These are phyloP conservation scores for Chlorella sp. DNA, from an alignment of 139 green algal genomes.

Conservation along the genomic window DNA sequence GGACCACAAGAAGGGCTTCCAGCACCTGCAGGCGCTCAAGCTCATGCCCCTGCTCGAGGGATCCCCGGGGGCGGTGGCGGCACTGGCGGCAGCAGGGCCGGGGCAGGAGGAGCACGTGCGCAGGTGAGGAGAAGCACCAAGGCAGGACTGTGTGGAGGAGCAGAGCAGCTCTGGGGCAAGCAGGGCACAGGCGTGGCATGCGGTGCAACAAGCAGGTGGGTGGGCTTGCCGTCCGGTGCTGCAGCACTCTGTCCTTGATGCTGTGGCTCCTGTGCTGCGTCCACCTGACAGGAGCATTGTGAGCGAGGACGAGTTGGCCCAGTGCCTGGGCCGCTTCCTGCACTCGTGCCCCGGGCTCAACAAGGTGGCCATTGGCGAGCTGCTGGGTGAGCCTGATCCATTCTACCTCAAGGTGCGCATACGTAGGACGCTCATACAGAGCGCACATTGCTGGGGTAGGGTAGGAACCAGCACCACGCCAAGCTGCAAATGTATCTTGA, in stretches of 20 bases:
- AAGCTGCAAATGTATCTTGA: too few species aligned
- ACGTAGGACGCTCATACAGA: too few species aligned
- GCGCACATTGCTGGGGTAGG: too few species aligned
- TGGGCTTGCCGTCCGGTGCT: too few species aligned
- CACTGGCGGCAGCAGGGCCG: neutral
- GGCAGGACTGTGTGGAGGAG: too few species aligned
- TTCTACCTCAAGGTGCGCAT: constrained; percentile 65
- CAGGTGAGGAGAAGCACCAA: too few species aligned
- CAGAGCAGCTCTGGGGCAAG: too few species aligned
- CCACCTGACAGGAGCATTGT: neutral
- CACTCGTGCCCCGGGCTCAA: constrained; percentile 76
- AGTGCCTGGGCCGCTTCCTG: constrained; percentile 78
- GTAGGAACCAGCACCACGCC: too few species aligned
- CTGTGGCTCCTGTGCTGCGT: too few species aligned
- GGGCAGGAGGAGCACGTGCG: neutral
- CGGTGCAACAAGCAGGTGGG: too few species aligned
- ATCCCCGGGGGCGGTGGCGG: neutral
- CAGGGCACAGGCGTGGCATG: too few species aligned
- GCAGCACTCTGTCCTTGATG: too few species aligned
- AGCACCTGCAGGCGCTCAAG: constrained; percentile 71
- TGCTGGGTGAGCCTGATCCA: constrained; percentile 82
- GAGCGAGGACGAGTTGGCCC: constrained; percentile 25
- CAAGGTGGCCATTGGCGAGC: constrained; percentile 83
- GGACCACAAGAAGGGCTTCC: constrained; percentile 91
- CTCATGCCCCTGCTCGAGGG: constrained; percentile 61